Percentiles rank a stretch among this genome's conserved stretches.
These are phyloP conservation scores for Ormosia emarginata DNA, from an alignment of 306 rosid species.

Conservation along the genomic window DNA sequence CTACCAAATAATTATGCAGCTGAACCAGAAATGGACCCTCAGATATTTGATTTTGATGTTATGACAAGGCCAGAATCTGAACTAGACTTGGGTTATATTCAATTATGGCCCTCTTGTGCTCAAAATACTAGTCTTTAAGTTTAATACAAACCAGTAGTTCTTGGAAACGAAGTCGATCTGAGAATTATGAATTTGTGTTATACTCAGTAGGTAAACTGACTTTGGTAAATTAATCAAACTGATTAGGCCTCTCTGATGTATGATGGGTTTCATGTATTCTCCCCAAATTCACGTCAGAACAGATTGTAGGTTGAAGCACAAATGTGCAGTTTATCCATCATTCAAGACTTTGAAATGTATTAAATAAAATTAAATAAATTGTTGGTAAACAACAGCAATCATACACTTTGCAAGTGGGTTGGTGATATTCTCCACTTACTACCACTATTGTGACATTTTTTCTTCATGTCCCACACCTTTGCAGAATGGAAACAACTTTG, in stretches of 20 bases:
- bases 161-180: background rate
- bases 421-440: constrained; percentile 41
- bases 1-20: constrained; percentile 22
- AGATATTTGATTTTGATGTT: constrained; percentile 25
- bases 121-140: constrained; percentile 23
- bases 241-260: constrained; percentile 25
- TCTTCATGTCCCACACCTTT: constrained; percentile 35
- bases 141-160: background rate
- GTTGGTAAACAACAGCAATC: constrained; percentile 35
- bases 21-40: constrained; percentile 21
- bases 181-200: constrained; percentile 22
- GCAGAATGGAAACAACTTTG: constrained; percentile 20
- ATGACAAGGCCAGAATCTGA: constrained; percentile 24
- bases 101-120: constrained; percentile 36
- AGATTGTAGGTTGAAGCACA: constrained; percentile 20
- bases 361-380: constrained; percentile 2
- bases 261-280: constrained; percentile 12
- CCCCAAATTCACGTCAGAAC: constrained; percentile 4
- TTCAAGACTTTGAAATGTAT: background rate
- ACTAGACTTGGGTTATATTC: constrained; percentile 25
- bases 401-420: constrained; percentile 34
- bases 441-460: constrained; percentile 43
- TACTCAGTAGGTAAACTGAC: constrained; percentile 27
- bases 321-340: background rate
- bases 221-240: constrained; percentile 15